phyloP scores from a whole-genome alignment of 495 filamentous ascomycete species.

The Penicillium macrosclerotiorum region DNA sequence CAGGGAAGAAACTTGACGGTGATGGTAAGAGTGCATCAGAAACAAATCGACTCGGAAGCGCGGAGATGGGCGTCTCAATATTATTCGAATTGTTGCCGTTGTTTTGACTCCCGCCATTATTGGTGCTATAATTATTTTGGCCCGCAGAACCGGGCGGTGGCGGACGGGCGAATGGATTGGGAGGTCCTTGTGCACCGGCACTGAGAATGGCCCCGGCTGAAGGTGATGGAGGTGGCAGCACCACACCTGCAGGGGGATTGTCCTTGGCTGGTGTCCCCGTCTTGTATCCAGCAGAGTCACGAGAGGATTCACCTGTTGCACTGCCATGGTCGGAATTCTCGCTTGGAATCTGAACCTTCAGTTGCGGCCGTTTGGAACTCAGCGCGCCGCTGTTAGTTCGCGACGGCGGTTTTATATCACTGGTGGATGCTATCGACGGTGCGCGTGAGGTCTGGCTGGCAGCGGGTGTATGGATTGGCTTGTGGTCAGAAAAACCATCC shows the following conservation, averaged over 20 bases:
- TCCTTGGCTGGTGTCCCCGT: conserved; percentile 55
- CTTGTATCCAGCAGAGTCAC: conserved; percentile 62
- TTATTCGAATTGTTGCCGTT: conserved; percentile 66
- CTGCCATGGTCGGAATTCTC: conserved; percentile 83
- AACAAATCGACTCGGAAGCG: conserved; percentile 87
- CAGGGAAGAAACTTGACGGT: conserved; percentile 86
- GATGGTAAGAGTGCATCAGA: conserved; percentile 80
- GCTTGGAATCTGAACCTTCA: conserved; percentile 93
- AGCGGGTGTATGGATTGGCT: conserved; percentile 33
- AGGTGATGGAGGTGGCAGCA: conserved; percentile 91
- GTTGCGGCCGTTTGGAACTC: conserved; percentile 68
- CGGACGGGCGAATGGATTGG: conserved; percentile 92
- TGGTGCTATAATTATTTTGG: conserved; percentile 49
- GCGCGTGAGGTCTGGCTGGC: conserved; percentile 41
- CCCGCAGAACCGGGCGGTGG: conserved; percentile 51
- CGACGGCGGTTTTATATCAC: conserved; percentile 68
- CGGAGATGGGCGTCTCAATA: conserved; percentile 97
- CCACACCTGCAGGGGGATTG: conserved; percentile 62
- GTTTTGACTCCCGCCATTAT: conserved; percentile 62
- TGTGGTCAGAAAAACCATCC: conserved; percentile 45
- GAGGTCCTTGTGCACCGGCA: conserved; percentile 87
- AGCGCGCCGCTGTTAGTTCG: conserved; percentile 67
- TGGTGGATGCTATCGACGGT: conserved; percentile 50
- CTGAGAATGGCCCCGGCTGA: conserved; percentile 81
- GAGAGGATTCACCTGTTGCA: conserved; percentile 71